Base-by-base conservation (phyloP, 306 rosid genomes). In the Vachellia collinsii region DNA sequence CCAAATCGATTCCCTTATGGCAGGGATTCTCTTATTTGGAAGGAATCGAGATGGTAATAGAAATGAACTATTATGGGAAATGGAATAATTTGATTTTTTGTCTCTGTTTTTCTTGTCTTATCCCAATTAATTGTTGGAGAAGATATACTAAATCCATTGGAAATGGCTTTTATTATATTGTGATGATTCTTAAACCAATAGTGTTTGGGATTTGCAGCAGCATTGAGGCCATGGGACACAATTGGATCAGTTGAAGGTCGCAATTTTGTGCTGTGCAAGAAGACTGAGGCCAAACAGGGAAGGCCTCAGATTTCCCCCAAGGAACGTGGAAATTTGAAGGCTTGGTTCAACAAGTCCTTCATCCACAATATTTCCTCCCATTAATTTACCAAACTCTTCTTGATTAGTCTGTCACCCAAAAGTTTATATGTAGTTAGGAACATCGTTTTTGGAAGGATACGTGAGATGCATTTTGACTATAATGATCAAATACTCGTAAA, bases 331-430 rank as follows among this genome's bases (percentile, higher is more conserved):
- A 88, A 82, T 64, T 90, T 89, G 89, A 90, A 80, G 84, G 44
- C 92, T 42, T 86, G 92, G 89, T 62, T 90, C 84, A 83, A 88
- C 53, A 90, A 88, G 87, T 81, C 92, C 41, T 85, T 83, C 74
- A 90, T 79, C 78, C 75, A 81, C 43, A 90, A 83, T 64, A 75
- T 90, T 72, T 66, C 72, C 19, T 41, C 72, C 8, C 72, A 67
- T 10, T 67, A n/a, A 67, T 17, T 39, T 3, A 67, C 37, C 7
- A 14, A 48, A 14, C 19, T 48, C 7, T 1, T 48, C 54, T 48
- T 48, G 14, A 2, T 9, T 3, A 0, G 8, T 48, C 54, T 12
- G 13, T 14, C 4, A 48, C n/a, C 7, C 54, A 14, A 4, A 4
- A 4, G 13, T 12, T 14, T 50, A 4, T 12, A 14, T 50, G 56